Evolutionary conservation across 257 asterid species (phyloP).

Genomic region (Handroanthus guayacan): DNA sequence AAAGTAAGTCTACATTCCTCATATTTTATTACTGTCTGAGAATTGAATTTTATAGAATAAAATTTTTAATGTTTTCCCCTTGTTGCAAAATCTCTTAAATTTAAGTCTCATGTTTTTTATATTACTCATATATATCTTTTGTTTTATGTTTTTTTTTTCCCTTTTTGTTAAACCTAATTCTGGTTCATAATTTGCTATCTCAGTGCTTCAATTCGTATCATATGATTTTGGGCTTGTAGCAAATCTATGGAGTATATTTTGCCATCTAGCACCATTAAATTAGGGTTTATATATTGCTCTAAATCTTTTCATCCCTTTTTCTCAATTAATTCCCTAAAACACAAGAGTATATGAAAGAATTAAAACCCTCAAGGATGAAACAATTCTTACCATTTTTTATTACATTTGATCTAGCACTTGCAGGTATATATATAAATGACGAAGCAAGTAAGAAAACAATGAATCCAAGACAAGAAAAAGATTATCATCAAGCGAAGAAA

Average conservation of each 20-base stretch:
- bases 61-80: not conserved
- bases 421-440: slow-evolving; percentile 27
- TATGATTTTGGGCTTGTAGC: not conserved
- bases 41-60: not conserved
- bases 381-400: not conserved
- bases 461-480: slow-evolving; percentile 48
- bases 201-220: too few species aligned
- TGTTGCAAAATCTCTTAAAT: not conserved
- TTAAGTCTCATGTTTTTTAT: not conserved
- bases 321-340: not conserved
- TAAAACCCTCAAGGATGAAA: not conserved
- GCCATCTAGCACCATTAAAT: not conserved
- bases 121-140: too few species aligned
- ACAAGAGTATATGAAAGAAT: too few species aligned
- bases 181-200: too few species aligned
- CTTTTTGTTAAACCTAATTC: not conserved
- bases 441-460: slow-evolving; percentile 34
- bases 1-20: slow-evolving; percentile 42
- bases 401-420: slow-evolving; percentile 10
- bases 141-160: not conserved
- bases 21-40: not conserved
- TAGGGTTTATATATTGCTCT: not conserved
- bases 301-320: not conserved
- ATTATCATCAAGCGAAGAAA: slow-evolving; percentile 45
- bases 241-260: not conserved